Base-by-base conservation (phyloP, 2,329 filamentous ascomycete species). In the Pseudogymnoascus sp. region DNA sequence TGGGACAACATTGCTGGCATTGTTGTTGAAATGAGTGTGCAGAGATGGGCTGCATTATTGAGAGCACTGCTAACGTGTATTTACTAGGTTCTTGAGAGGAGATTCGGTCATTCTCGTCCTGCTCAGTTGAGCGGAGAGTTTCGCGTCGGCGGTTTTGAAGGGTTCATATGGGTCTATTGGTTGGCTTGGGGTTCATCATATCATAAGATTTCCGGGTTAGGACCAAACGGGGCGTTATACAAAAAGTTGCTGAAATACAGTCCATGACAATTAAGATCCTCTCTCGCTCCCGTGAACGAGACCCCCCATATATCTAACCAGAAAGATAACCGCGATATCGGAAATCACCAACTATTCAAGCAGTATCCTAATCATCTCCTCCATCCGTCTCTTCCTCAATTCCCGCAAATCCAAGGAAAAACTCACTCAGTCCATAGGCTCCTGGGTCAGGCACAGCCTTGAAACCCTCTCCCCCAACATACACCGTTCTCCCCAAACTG, bases 401-500 rank as follows among this genome's bases (percentile, higher is more conserved):
- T 1, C 79, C 81, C 16, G 88, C 87, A 69, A 97, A 71, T 0
- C 93, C 94, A 47, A 82, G 77, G 75, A 97, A 87, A 75, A 99
- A 92, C 72, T 87, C 85, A 35, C 88, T 87, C 66, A 97, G 70
- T 0, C 84, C 85, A 79, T 81, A 86, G 14, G 85, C 85, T n/a
- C 94, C 94, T 63, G 88, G 88, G 75, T 91, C 88, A 16, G 88
- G 87, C 16, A 91, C 81, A 68, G 89, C 77, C 76, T 85, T 85
- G 76, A 81, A 92, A 14, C 88, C 88, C 71, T 78, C 82, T 64
- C 88, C 88, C 64, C 89, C 90, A 58, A 96, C 85, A 72, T 95
- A 95, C 9, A 94, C 90, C 1, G 88, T 85, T 62, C 91, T 79
- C 6, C 94, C 94, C 39, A 99, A 78, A 68, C 87, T 94, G 41